phyloP scores from a whole-genome alignment of 352 stramenopile species.

The Globisporangium spiculum region DNA sequence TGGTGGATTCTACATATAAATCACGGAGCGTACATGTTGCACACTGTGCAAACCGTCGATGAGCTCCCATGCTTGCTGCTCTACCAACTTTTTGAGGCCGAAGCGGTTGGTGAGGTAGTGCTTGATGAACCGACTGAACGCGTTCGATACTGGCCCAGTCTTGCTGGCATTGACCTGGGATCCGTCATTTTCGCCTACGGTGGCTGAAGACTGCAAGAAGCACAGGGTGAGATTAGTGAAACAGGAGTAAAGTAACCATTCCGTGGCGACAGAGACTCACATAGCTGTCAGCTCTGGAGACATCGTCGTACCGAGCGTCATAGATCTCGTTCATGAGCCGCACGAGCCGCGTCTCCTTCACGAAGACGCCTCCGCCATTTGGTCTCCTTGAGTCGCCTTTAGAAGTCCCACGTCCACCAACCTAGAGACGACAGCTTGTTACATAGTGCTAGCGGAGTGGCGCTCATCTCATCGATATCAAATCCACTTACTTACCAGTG shows the following conservation, averaged over 20 bases:
- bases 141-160: background rate
- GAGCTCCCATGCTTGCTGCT: conserved; percentile 60
- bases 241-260: too few relatives aligned
- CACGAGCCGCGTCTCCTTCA: conserved; percentile 47
- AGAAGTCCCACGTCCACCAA: background rate
- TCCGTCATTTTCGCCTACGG: background rate
- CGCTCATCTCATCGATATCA: background rate
- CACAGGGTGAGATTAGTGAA: too few relatives aligned
- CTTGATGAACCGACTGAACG: conserved; percentile 44
- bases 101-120: conserved; percentile 69
- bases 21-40: conserved; percentile 26
- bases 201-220: background rate
- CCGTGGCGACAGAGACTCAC: conserved; percentile 11
- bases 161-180: background rate
- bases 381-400: background rate
- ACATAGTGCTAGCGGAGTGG: background rate
- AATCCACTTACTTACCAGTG: conserved; percentile 30
- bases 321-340: conserved; percentile 73
- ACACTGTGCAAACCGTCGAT: conserved; percentile 41
- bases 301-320: conserved; percentile 45
- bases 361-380: conserved; percentile 17
- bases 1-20: background rate
- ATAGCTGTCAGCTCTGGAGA: conserved; percentile 15
- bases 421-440: background rate
- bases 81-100: conserved; percentile 53